phyloP scores from a whole-genome alignment of 2,329 filamentous ascomycete species.

The Cryphonectria japonica region DNA sequence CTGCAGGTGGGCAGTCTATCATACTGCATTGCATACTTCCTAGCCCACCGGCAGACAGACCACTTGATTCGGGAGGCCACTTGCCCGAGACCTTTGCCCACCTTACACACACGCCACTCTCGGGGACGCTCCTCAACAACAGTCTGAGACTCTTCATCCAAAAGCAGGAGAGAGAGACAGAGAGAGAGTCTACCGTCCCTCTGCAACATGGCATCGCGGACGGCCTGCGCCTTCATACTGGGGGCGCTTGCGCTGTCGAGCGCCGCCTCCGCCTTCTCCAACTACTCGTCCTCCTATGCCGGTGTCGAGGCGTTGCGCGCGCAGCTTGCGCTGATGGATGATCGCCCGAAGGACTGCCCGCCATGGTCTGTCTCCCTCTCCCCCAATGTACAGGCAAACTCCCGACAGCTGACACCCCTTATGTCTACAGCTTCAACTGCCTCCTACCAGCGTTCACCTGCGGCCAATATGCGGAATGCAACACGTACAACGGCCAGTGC shows the following conservation, averaged over 20 bases:
- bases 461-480: slow-evolving; percentile 87
- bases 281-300: slow-evolving; percentile 55
- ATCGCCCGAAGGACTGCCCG: slow-evolving; percentile 76
- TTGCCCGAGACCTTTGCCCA: not conserved
- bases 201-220: slow-evolving; percentile 45
- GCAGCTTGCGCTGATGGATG: slow-evolving; percentile 71
- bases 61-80: slow-evolving; percentile 5
- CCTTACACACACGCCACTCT: not conserved
- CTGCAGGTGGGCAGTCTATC: not conserved
- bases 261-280: slow-evolving; percentile 47
- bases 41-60: not conserved
- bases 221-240: slow-evolving; percentile 44
- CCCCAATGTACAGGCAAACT: not conserved
- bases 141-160: slow-evolving; percentile 7
- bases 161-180: not conserved
- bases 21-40: not conserved
- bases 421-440: slow-evolving; percentile 83
- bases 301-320: slow-evolving; percentile 61
- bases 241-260: slow-evolving; percentile 48
- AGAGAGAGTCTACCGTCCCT: slow-evolving; percentile 16
- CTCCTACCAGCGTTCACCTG: slow-evolving; percentile 90
- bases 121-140: slow-evolving; percentile 6
- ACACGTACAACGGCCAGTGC: slow-evolving; percentile 89
- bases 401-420: slow-evolving; percentile 26
- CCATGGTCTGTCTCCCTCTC: slow-evolving; percentile 62